Percentiles rank a stretch among this genome's conserved stretches.
phyloP scores from a whole-genome alignment of 2,329 filamentous ascomycete species.

The Xylariomycetidae sp. region DNA sequence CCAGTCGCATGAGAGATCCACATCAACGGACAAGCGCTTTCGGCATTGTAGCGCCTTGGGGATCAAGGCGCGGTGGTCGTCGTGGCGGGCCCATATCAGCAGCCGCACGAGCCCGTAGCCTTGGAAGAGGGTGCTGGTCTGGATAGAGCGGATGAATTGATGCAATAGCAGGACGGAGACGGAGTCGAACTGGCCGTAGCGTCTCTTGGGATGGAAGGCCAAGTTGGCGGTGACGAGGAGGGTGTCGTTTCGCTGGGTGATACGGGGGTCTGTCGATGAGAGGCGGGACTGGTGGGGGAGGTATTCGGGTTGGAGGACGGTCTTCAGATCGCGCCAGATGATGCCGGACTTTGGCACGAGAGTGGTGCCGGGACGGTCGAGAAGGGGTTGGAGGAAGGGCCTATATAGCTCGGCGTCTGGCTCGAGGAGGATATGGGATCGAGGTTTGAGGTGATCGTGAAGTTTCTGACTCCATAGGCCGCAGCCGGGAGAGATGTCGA shows the following conservation, averaged over 20 bases:
- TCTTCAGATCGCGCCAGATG: constrained; percentile 54
- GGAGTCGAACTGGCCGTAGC: constrained; percentile 49
- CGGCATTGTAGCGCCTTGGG: constrained; percentile 54
- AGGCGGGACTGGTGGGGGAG: constrained; percentile 60
- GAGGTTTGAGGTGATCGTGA: constrained; percentile 69
- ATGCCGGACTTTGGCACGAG: constrained; percentile 54
- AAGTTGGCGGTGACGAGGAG: constrained; percentile 71
- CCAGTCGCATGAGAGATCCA: constrained; percentile 57
- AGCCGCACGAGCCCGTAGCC: constrained; percentile 75
- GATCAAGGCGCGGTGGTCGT: constrained; percentile 55
- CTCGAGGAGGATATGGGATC: constrained; percentile 80
- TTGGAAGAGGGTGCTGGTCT: constrained; percentile 60
- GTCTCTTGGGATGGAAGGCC: constrained; percentile 45
- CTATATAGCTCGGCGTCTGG: constrained; percentile 55
- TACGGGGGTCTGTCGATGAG: no score
- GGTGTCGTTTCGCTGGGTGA: constrained; percentile 57
- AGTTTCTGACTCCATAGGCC: constrained; percentile 77
- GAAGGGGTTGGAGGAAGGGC: constrained; percentile 56
- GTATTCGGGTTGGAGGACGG: constrained; percentile 44
- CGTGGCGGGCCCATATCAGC: constrained; percentile 65
- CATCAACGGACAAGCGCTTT: constrained; percentile 52
- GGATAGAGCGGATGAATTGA: constrained; percentile 57
- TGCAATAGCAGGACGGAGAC: constrained; percentile 54
- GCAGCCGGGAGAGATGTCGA: constrained; percentile 80
- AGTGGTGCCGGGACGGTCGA: constrained; percentile 41